A percentile compares a stretch with the other conserved stretches of the same genome.
phyloP scores from a whole-genome alignment of 2,329 filamentous ascomycete genomes.

The Pseudogymnoascus sp. region DNA sequence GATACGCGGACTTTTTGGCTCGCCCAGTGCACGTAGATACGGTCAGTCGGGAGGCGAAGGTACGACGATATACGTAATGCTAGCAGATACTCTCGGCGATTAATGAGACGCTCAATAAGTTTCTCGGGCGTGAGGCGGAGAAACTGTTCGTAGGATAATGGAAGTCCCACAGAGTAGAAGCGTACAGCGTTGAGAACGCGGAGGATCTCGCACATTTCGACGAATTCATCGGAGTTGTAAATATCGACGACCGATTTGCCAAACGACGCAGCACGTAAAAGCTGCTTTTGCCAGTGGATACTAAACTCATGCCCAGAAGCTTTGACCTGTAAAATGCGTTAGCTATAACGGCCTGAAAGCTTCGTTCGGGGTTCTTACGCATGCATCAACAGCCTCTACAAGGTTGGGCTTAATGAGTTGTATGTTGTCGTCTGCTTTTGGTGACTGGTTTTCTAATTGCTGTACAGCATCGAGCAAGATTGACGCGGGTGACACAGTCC shows the following conservation, averaged over 20 bases:
- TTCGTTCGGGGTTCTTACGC: constrained; percentile 36
- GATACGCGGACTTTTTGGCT: constrained; percentile 86
- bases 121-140: constrained; percentile 82
- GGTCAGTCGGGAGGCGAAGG: constrained; percentile 74
- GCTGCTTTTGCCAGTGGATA: constrained; percentile 84
- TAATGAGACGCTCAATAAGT: constrained; percentile 77
- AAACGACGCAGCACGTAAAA: constrained; percentile 94
- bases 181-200: constrained; percentile 88
- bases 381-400: constrained; percentile 87
- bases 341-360: constrained; percentile 12
- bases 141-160: constrained; percentile 89
- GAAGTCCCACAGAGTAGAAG: constrained; percentile 83
- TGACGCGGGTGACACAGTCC: constrained; percentile 80
- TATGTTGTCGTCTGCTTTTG: constrained; percentile 96
- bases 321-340: constrained; percentile 44
- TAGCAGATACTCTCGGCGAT: constrained; percentile 82
- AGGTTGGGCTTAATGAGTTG: constrained; percentile 83
- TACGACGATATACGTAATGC: constrained; percentile 85
- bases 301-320: constrained; percentile 90
- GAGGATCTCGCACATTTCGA: constrained; percentile 93
- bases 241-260: constrained; percentile 95
- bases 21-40: constrained; percentile 95
- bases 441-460: constrained; percentile 85
- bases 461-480: constrained; percentile 90
- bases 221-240: constrained; percentile 97